phyloP scores from a whole-genome alignment of 306 rosid genomes.

The Biancaea sappan region DNA sequence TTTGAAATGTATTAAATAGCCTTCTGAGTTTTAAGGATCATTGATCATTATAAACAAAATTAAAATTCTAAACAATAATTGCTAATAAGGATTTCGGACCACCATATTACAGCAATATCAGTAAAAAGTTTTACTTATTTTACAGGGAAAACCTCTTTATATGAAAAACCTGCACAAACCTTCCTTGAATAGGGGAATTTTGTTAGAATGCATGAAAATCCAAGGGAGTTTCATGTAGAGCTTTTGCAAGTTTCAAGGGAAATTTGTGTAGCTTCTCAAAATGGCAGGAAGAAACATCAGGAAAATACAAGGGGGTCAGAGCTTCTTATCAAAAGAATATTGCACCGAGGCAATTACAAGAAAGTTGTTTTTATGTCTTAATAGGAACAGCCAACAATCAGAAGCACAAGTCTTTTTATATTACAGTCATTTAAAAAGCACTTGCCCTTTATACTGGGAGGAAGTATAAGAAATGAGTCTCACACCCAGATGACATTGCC shows the following conservation, averaged over 20 bases:
- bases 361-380: background rate
- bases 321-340: background rate
- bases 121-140: no score
- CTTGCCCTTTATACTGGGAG: background rate
- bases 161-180: background rate
- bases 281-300: no score
- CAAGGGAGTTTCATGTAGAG: background rate
- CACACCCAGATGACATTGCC: background rate
- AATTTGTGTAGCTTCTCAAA: no score
- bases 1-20: background rate
- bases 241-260: background rate
- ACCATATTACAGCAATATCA: no score
- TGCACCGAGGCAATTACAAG: background rate
- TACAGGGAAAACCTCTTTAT: background rate
- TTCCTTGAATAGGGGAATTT: background rate
- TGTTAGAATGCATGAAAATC: background rate
- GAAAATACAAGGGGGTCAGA: background rate
- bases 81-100: background rate
- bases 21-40: background rate
- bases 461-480: background rate
- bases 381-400: conserved; percentile 3
- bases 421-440: background rate
- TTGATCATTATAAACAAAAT: background rate
- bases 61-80: no score
- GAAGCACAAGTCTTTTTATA: background rate